phyloP scores from a whole-genome alignment of 2,329 filamentous ascomycete species.

The Onygena corvina region DNA sequence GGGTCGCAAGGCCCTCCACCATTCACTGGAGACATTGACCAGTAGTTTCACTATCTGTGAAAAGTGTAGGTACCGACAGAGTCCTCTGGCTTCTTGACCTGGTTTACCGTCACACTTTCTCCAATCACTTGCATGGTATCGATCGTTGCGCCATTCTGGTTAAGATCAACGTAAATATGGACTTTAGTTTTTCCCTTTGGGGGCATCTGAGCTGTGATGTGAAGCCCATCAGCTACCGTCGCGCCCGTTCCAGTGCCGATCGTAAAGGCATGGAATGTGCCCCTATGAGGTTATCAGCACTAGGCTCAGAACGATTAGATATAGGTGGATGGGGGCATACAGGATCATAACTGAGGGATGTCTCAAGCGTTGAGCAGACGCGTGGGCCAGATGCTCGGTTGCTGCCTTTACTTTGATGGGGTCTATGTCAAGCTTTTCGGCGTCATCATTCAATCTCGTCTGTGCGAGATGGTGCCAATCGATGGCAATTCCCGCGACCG shows the following conservation, averaged over 20 bases:
- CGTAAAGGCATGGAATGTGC: constrained; percentile 6
- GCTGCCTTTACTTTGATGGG: background rate
- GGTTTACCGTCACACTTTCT: constrained; percentile 1
- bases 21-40: background rate
- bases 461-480: constrained; percentile 2
- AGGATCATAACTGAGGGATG: background rate
- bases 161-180: constrained; percentile 9
- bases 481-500: constrained; percentile 2
- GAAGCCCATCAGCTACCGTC: background rate
- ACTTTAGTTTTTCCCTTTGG: constrained; percentile 1
- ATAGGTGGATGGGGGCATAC: constrained; percentile 1
- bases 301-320: background rate
- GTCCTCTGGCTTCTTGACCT: too few relatives aligned
- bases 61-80: constrained; percentile 7
- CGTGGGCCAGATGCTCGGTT: constrained; percentile 7
- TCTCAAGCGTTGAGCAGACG: constrained; percentile 3
- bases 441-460: background rate
- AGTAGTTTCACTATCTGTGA: background rate
- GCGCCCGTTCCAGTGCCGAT: background rate
- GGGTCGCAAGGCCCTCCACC: background rate
- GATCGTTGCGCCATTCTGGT: background rate
- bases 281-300: constrained; percentile 8
- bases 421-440: background rate
- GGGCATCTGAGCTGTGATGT: background rate
- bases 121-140: constrained; percentile 5